A percentile compares a stretch with the other conserved stretches of the same genome.
Evolutionary conservation across 169 alveolate genomes (phyloP).

Genomic region (Miamiensis avidus): DNA sequence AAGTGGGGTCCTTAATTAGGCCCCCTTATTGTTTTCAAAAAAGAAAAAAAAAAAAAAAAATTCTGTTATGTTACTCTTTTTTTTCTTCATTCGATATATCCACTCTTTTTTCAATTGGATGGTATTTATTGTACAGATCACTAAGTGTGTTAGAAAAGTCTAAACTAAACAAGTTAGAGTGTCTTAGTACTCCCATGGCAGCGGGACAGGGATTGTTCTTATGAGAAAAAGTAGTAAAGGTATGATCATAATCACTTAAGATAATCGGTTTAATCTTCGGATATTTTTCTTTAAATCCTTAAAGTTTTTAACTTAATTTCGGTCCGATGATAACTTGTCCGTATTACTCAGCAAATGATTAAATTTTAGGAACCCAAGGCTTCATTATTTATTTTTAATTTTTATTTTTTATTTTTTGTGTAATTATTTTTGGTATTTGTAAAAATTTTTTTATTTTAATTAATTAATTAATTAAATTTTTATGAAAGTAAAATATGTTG

Average conservation of each 20-base stretch:
- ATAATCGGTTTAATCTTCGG: not conserved
- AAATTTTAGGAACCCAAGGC: not conserved
- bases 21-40: too few relatives aligned
- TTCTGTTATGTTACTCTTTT: not conserved
- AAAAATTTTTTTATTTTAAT: too few relatives aligned
- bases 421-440: not conserved
- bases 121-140: not conserved
- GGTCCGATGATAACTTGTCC: not conserved
- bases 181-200: not conserved
- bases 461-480: too few relatives aligned
- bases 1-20: too few relatives aligned
- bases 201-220: not conserved
- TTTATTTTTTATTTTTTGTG: too few relatives aligned
- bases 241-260: not conserved
- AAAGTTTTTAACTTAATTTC: too few relatives aligned
- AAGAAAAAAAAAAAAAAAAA: too few relatives aligned
- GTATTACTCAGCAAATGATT: not conserved
- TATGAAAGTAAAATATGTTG: too few relatives aligned
- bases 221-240: not conserved
- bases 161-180: not conserved
- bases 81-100: not conserved
- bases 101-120: not conserved
- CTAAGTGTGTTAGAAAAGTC: not conserved
- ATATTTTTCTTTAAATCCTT: too few relatives aligned
- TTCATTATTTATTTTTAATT: not conserved